Evolutionary conservation across 129 eudicot species (phyloP).

Genomic region (Ambrosia trifida): DNA sequence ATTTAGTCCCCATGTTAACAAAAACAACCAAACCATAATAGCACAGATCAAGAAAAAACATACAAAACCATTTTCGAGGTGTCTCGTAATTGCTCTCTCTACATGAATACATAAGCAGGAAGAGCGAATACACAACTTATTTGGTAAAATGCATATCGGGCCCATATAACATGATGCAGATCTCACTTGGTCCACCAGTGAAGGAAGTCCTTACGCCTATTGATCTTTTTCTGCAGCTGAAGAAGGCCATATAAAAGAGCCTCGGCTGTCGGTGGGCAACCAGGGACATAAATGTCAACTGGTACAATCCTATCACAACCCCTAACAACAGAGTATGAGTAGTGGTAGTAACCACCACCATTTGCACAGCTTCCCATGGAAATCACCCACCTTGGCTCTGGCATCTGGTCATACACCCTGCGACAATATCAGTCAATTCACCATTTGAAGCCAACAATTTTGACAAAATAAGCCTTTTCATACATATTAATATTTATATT

Average conservation of each 20-base stretch:
- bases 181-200: constrained; percentile 87
- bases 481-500: not conserved
- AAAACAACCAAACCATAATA: constrained; percentile 20
- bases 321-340: constrained; percentile 86
- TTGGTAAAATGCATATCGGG: constrained; percentile 1
- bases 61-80: not conserved
- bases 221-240: constrained; percentile 93
- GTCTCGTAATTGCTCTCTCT: constrained; percentile 19
- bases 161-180: not conserved
- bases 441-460: not conserved
- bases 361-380: constrained; percentile 99
- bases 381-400: constrained; percentile 96
- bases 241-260: constrained; percentile 87
- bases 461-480: not conserved
- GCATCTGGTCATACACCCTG: constrained; percentile 98
- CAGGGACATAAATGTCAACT: constrained; percentile 88
- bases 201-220: constrained; percentile 89
- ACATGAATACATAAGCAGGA: constrained; percentile 1
- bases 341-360: constrained; percentile 93
- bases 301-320: constrained; percentile 93
- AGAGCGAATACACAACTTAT: constrained; percentile 27
- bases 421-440: constrained; percentile 4
- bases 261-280: constrained; percentile 94
- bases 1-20: constrained; percentile 30
- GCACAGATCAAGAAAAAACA: not conserved